phyloP scores from a whole-genome alignment of 1,139 yeast species.

The Geotrichum fermentans region DNA sequence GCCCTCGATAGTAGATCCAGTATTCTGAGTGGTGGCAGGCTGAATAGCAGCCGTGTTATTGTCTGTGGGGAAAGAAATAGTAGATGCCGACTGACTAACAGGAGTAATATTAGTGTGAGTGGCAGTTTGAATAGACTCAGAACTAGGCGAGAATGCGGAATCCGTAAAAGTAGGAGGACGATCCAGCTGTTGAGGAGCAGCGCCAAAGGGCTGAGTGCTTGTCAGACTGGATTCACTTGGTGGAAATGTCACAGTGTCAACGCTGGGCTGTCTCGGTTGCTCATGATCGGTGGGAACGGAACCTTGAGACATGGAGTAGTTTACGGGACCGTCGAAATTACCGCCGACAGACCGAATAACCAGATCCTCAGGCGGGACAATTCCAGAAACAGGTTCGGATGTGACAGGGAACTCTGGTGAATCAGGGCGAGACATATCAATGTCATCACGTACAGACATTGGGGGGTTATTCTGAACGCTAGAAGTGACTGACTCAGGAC shows the following conservation, averaged over 20 bases:
- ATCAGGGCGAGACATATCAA: constrained; percentile 58
- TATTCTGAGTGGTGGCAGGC: constrained; percentile 3
- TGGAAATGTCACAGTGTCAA: background rate
- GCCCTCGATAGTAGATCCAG: constrained; percentile 11
- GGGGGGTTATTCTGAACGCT: constrained; percentile 92
- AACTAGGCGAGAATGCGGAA: constrained; percentile 5
- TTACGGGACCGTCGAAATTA: background rate
- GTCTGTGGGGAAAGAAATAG: background rate
- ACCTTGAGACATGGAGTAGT: constrained; percentile 3
- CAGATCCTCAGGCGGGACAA: constrained; percentile 31
- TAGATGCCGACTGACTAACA: constrained; percentile 1
- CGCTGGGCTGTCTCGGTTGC: constrained; percentile 1
- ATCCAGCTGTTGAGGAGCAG: constrained; percentile 8
- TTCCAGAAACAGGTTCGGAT: constrained; percentile 34
- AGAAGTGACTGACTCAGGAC: constrained; percentile 80
- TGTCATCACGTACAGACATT: constrained; percentile 77
- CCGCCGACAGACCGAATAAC: constrained; percentile 14
- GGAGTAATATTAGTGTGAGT: background rate
- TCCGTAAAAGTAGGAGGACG: background rate
- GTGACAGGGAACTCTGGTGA: constrained; percentile 41
- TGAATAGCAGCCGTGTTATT: background rate
- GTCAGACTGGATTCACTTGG: constrained; percentile 1
- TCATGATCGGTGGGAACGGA: constrained; percentile 14
- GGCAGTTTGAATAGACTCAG: constrained; percentile 15
- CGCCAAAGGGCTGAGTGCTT: constrained; percentile 15